These are phyloP conservation scores for Tranzscheliella williamsii DNA, from an alignment of 1,284 basidiomycete species.

Conservation along the genomic window DNA sequence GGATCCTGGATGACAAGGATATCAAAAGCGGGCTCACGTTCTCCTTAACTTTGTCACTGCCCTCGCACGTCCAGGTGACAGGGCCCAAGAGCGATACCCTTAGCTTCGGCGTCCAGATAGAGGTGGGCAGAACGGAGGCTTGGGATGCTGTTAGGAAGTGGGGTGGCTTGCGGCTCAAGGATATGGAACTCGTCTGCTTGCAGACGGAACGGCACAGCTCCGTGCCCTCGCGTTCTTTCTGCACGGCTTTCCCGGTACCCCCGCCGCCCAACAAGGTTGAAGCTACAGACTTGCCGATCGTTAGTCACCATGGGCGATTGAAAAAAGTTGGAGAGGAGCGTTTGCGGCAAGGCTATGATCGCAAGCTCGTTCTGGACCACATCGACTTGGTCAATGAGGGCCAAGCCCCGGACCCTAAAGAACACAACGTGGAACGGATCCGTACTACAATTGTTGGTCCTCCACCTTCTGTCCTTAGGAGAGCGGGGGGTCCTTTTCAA, in stretches of 20 bases:
- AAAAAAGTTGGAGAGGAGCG: slow-evolving; percentile 14
- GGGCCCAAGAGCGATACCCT: slow-evolving; percentile 48
- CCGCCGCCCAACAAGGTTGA: slow-evolving; percentile 30
- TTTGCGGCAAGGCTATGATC: slow-evolving; percentile 48
- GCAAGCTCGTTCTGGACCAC: slow-evolving; percentile 40
- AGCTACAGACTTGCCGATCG: slow-evolving; percentile 39
- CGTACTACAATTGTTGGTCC: slow-evolving; percentile 56
- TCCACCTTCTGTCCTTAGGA: slow-evolving; percentile 11
- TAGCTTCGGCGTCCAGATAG: slow-evolving; percentile 59
- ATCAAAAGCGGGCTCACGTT: slow-evolving; percentile 46
- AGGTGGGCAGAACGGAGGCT: slow-evolving; percentile 45
- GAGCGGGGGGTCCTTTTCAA: background rate
- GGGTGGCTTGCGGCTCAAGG: slow-evolving; percentile 55
- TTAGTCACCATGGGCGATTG: slow-evolving; percentile 7
- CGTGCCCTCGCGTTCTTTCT: slow-evolving; percentile 55
- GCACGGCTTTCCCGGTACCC: slow-evolving; percentile 50
- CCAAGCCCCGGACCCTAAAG: slow-evolving; percentile 35
- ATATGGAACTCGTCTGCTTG: slow-evolving; percentile 58
- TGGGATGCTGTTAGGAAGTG: slow-evolving; percentile 46
- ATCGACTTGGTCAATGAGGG: slow-evolving; percentile 44
- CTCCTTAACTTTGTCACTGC: slow-evolving; percentile 54
- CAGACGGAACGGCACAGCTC: slow-evolving; percentile 59
- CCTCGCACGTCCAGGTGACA: slow-evolving; percentile 53
- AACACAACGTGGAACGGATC: slow-evolving; percentile 55
- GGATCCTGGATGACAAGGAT: slow-evolving; percentile 31